phyloP scores from a whole-genome alignment of 75 land plant species.

The Chamaecyparis obtusa region DNA sequence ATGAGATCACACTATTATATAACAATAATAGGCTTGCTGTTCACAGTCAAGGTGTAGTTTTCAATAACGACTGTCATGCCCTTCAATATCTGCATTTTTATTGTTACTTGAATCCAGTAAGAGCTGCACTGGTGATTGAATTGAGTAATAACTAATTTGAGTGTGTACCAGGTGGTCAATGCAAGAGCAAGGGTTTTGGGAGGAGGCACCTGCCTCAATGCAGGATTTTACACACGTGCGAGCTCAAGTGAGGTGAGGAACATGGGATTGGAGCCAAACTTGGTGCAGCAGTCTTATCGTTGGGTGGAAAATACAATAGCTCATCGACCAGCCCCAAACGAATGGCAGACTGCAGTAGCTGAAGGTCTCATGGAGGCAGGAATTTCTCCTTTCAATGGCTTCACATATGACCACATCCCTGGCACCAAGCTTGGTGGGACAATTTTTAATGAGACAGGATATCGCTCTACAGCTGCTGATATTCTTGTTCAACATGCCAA shows the following conservation, averaged over 20 bases:
- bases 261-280: conserved; percentile 23
- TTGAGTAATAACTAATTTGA: no score
- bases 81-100: no score
- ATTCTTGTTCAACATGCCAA: no score
- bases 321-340: conserved; percentile 33
- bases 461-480: conserved; percentile 44
- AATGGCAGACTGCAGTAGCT: conserved; percentile 57
- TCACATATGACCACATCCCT: conserved; percentile 65
- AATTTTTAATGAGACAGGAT: conserved; percentile 29
- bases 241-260: conserved; percentile 41
- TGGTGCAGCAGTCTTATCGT: conserved; percentile 49
- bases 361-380: conserved; percentile 64
- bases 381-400: conserved; percentile 19
- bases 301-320: conserved; percentile 79
- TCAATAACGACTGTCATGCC: no score
- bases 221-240: conserved; percentile 77
- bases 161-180: conserved; percentile 44
- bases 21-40: no score
- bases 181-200: no score
- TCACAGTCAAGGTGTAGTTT: no score
- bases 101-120: no score
- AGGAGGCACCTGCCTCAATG: no score
- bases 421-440: conserved; percentile 73
- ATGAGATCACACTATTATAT: no score
- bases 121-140: no score